Conservation (phyloP, 2,329 filamentous ascomycete genomes). For the Cladosporium sp. region DNA sequence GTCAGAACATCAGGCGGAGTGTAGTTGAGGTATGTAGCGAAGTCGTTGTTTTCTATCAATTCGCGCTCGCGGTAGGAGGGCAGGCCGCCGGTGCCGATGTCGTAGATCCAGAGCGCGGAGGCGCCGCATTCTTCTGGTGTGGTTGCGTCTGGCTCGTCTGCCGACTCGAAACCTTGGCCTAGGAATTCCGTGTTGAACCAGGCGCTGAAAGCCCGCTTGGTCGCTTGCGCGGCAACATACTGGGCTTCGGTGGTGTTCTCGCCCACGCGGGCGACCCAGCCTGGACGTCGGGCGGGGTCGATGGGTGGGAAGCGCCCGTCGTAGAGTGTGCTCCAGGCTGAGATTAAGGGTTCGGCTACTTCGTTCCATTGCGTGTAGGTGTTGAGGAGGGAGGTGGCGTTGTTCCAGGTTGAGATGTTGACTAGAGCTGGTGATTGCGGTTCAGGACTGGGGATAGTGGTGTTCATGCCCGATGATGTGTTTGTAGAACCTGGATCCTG, state of each 20-base stretch:
- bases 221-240: constrained; percentile 24
- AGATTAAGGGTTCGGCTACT: constrained; percentile 32
- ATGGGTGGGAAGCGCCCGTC: constrained; percentile 39
- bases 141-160: not conserved
- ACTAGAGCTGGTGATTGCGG: constrained; percentile 24
- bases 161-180: not conserved
- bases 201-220: constrained; percentile 24
- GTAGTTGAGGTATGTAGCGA: constrained; percentile 32
- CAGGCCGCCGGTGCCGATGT: constrained; percentile 40
- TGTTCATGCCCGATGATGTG: constrained; percentile 24
- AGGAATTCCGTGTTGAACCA: constrained; percentile 1
- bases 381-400: constrained; percentile 31
- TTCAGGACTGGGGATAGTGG: constrained; percentile 32
- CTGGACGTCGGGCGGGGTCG: constrained; percentile 32
- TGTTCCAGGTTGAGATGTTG: constrained; percentile 30
- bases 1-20: constrained; percentile 29
- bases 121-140: constrained; percentile 37
- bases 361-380: constrained; percentile 32
- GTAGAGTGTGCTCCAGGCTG: constrained; percentile 31
- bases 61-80: constrained; percentile 37
- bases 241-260: constrained; percentile 6
- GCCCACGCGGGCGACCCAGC: constrained; percentile 30
- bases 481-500: not conserved
- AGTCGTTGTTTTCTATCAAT: constrained; percentile 28
- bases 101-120: constrained; percentile 36